Conservation (phyloP, 2,329 filamentous ascomycete genomes). For the Emericellopsis atlantica region DNA sequence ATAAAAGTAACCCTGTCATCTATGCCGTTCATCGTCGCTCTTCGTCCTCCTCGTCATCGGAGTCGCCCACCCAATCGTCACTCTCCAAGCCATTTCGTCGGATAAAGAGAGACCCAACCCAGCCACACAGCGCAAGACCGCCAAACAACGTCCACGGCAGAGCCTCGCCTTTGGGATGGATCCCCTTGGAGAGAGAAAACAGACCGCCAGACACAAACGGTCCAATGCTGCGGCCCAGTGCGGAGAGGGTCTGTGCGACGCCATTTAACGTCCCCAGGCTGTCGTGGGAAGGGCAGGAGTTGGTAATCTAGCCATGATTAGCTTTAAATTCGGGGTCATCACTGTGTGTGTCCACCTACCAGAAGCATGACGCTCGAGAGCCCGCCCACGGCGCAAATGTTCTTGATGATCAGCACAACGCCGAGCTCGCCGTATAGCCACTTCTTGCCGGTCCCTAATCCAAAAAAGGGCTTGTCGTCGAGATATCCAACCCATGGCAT, state of each 20-base stretch:
- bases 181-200: constrained; percentile 64
- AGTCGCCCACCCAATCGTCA: constrained; percentile 31
- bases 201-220: constrained; percentile 80
- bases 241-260: constrained; percentile 84
- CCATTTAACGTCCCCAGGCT: constrained; percentile 87
- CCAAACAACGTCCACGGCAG: constrained; percentile 83
- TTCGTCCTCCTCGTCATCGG: constrained; percentile 9
- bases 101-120: constrained; percentile 68
- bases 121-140: constrained; percentile 69
- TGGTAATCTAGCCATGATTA: constrained; percentile 58
- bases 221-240: constrained; percentile 75
- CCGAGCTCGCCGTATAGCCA: constrained; percentile 79
- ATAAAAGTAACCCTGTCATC: too few relatives aligned
- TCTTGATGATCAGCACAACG: constrained; percentile 71
- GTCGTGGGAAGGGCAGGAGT: constrained; percentile 75
- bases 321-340: not conserved
- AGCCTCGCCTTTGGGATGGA: constrained; percentile 70
- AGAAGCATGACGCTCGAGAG: constrained; percentile 80
- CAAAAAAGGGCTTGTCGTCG: constrained; percentile 41
- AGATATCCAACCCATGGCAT: constrained; percentile 87
- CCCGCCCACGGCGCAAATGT: constrained; percentile 78
- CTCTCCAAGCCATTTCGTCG: constrained; percentile 49
- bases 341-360: constrained; percentile 34
- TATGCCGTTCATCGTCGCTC: not conserved
- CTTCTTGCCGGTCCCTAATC: constrained; percentile 46